Evolutionary conservation across 495 filamentous ascomycete genomes (phyloP).

Genomic region (Letharia lupina): DNA sequence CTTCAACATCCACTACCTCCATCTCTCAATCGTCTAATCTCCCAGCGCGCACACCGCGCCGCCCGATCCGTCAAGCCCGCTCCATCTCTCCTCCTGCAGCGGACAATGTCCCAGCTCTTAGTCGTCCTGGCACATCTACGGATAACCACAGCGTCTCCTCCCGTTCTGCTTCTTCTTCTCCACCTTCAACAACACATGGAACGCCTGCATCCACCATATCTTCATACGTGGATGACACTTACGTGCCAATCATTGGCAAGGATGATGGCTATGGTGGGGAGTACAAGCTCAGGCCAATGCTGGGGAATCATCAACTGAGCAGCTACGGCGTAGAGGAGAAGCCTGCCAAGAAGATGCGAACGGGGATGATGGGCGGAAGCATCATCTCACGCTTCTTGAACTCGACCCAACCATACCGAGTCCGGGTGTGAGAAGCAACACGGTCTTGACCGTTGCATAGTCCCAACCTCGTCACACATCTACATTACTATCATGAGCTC

Average conservation of each 20-base stretch:
- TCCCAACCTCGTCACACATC: background rate
- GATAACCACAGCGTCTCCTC: slow-evolving; percentile 36
- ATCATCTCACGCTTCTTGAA: slow-evolving; percentile 27
- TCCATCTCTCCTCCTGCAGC: slow-evolving; percentile 46
- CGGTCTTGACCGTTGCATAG: background rate
- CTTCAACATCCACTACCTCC: slow-evolving; percentile 27
- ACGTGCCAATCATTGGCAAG: slow-evolving; percentile 18
- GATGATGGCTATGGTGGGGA: slow-evolving; percentile 16
- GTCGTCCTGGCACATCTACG: slow-evolving; percentile 37
- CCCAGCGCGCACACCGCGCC: slow-evolving; percentile 30
- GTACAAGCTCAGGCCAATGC: slow-evolving; percentile 22
- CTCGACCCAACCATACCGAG: slow-evolving; percentile 14
- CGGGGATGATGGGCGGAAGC: slow-evolving; percentile 21
- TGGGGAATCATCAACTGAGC: slow-evolving; percentile 23
- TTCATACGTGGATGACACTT: slow-evolving; percentile 22
- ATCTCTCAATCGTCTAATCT: slow-evolving; percentile 32
- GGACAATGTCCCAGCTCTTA: slow-evolving; percentile 39
- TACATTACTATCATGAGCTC: slow-evolving; percentile 1
- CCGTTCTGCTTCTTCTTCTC: slow-evolving; percentile 45
- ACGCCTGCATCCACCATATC: slow-evolving; percentile 30
- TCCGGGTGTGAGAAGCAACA: slow-evolving; percentile 10
- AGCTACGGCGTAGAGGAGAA: slow-evolving; percentile 20
- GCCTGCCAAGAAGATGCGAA: slow-evolving; percentile 25
- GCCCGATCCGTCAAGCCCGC: slow-evolving; percentile 34
- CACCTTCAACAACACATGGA: slow-evolving; percentile 32